Conservation (phyloP, 208 protist species). For the Lotmaria passim region DNA sequence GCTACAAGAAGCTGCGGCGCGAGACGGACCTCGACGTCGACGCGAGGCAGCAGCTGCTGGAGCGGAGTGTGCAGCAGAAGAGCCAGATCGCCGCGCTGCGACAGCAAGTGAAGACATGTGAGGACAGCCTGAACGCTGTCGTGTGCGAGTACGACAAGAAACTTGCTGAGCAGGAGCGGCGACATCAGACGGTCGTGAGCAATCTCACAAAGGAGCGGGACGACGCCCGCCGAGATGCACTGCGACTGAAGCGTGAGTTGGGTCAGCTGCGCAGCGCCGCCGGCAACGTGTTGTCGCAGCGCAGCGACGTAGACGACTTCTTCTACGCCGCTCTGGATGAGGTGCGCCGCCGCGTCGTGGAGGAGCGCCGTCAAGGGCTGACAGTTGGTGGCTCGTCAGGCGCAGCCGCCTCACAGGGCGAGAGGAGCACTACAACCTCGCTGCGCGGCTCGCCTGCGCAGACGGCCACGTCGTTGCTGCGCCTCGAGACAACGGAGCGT, state of each 20-base stretch:
- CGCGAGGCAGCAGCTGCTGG: conserved; percentile 49
- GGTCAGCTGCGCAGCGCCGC: conserved; percentile 59
- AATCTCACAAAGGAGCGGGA: conserved; percentile 61
- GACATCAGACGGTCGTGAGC: conserved; percentile 37
- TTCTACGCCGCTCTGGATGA: conserved; percentile 84
- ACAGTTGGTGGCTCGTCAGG: not conserved
- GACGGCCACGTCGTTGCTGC: conserved; percentile 42
- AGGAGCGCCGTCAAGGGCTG: conserved; percentile 52
- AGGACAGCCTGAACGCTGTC: conserved; percentile 60
- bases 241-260: conserved; percentile 63
- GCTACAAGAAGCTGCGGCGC: conserved; percentile 54
- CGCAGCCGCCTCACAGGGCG: not conserved
- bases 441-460: conserved; percentile 13
- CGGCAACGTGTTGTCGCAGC: conserved; percentile 61
- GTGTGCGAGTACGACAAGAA: conserved; percentile 68
- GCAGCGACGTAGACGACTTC: conserved; percentile 85
- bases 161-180: conserved; percentile 34
- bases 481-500: conserved; percentile 48
- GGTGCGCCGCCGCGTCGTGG: conserved; percentile 64
- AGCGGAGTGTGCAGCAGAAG: conserved; percentile 58
- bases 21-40: conserved; percentile 47
- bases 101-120: conserved; percentile 52
- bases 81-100: conserved; percentile 55
- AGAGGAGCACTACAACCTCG: not conserved
- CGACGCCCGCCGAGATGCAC: conserved; percentile 51